Evolutionary conservation across 2,329 filamentous ascomycete genomes (phyloP).

Genomic region (Hymenoscyphus occultus): DNA sequence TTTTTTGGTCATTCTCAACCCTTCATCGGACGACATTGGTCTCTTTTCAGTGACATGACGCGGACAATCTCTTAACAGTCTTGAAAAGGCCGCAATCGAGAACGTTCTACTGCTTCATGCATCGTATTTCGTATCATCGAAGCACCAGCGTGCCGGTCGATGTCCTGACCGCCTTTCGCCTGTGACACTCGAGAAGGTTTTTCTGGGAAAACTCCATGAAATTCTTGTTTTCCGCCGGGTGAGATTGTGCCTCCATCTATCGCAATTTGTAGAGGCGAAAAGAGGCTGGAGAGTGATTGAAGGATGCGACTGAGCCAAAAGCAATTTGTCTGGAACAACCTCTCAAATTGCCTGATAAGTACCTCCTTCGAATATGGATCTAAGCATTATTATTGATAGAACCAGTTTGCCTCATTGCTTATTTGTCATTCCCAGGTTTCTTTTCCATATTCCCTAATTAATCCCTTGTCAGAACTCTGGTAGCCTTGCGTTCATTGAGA

Average conservation of each 20-base stretch:
- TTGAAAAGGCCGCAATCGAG: not conserved
- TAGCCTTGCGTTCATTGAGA: not conserved
- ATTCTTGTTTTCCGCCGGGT: not conserved
- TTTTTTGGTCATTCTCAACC: slow-evolving; percentile 1
- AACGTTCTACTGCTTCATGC: not conserved
- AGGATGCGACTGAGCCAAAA: not conserved
- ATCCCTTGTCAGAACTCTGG: not conserved
- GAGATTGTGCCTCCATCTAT: not conserved
- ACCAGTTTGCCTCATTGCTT: not conserved
- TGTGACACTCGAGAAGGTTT: not conserved
- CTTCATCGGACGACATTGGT: not conserved
- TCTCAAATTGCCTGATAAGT: not conserved
- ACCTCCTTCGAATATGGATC: not conserved
- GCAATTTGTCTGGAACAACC: not conserved
- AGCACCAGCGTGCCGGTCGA: slow-evolving; percentile 1
- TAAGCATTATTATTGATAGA: not conserved
- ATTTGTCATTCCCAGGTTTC: not conserved
- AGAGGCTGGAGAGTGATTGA: not conserved
- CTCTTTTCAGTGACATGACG: not conserved
- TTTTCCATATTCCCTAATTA: not conserved
- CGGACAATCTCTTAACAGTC: not conserved
- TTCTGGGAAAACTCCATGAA: not conserved
- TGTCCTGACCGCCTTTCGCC: slow-evolving; percentile 1
- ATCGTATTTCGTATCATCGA: not conserved
- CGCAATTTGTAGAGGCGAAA: not conserved